Base-by-base conservation (phyloP, 2,329 filamentous ascomycete species). In the Orbilia javanica region DNA sequence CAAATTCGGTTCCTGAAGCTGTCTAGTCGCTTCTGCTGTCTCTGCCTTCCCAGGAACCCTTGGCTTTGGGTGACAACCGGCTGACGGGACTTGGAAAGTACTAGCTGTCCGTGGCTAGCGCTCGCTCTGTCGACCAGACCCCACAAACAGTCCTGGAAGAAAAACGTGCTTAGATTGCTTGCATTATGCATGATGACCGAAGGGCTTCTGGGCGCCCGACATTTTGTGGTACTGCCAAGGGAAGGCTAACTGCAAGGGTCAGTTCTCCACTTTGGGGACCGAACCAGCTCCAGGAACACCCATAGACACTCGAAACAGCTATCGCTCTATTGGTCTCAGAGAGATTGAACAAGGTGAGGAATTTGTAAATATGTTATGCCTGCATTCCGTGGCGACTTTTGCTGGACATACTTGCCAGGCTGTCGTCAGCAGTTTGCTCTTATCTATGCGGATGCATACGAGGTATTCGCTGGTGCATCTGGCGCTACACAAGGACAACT, bases 171-270 rank as follows among this genome's bases (percentile, higher is more conserved):
- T 64, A 25, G 50, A 77, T 77, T 69, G 65, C 73, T 65, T 71
- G 73, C 73, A 65, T 77, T 31, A 77, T 77, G 73, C 73, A 77
- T 46, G 39, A 77, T 77, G 73, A 77, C 73, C 57, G 66, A 77
- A 70, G 50, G 65, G 73, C 73, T 77, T 70, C 57, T 44, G 64
- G 64, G 52, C 65, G 44, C 60, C 66, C 60, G 60, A 66, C 34
- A 25, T 73, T 53, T 73, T 62, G 64, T 73, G 69, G 60, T 66
- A 63, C 66, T 60, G 73, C 73, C 73, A 77, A 77, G 73, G 48
- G 42, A 11, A 25, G 63, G 60, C 73, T 77, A 77, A 50, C 73
- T 66, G 50, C 52, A 76, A 63, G 65, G 72, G 52, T 70, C 31
- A 77, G 73, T 53, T 65, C 69, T 60, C 68, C 60, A 57, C 29